phyloP scores from a whole-genome alignment of 2,329 filamentous ascomycete genomes.

The Claviceps lovelessii region DNA sequence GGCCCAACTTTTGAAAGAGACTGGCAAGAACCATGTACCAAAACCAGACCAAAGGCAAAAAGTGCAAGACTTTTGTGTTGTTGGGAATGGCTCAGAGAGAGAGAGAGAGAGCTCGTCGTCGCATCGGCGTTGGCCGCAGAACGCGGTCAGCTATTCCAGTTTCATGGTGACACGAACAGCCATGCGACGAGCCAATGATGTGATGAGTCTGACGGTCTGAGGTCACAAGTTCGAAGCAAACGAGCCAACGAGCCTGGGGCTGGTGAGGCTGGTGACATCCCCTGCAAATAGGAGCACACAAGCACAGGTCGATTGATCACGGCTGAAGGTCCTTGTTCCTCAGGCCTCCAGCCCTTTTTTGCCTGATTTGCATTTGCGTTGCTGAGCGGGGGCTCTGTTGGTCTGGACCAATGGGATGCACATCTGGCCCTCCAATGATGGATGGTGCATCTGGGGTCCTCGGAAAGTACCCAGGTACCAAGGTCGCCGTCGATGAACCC shows the following conservation, averaged over 20 bases:
- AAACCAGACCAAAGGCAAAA: background rate
- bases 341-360: too few species aligned
- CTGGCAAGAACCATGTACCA: too few species aligned
- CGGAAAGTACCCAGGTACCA: too few species aligned
- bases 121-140: background rate
- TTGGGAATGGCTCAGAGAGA: background rate
- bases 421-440: background rate
- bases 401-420: background rate
- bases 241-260: too few species aligned
- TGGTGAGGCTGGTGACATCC: too few species aligned
- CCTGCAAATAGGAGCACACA: too few species aligned
- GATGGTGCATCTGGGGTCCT: too few species aligned
- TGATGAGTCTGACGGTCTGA: background rate
- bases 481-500: too few species aligned
- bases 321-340: too few species aligned
- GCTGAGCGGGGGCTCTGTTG: background rate
- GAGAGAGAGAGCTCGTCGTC: background rate
- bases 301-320: too few species aligned
- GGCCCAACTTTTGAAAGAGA: too few species aligned
- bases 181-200: background rate
- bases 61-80: background rate
- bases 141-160: background rate
- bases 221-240: background rate
- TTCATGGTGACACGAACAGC: slow-evolving; percentile 1
- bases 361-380: too few species aligned